Base-by-base conservation (phyloP, 495 filamentous ascomycete genomes). In the Penicillium subrubescens region DNA sequence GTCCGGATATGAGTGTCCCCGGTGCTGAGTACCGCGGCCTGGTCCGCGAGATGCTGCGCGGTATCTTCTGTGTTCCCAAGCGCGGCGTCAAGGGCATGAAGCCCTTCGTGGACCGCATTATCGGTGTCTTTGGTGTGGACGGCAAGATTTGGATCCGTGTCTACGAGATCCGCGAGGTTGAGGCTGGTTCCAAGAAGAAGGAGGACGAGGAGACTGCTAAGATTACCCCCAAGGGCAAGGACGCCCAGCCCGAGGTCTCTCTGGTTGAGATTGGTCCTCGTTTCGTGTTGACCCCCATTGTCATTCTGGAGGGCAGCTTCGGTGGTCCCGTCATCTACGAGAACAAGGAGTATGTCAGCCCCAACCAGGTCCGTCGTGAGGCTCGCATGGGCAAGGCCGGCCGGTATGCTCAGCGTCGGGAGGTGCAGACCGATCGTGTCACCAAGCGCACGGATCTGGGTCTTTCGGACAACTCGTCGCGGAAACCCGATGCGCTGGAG, bases 281-380 rank as follows among this genome's bases (percentile, higher is more conserved):
- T 54, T 97, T 98, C 71, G 94, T 98, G 23, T 80, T 98, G 56
- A 97, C 94, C 52, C 95, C 96, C 2, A 98, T 98, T 63, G 87
- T 98, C 51, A 97, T 99, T 66, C 86, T 97, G 59, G 95, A 99
- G 76, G 92, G 90, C 33, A 92, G 90, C 64, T 99, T 99, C 68
- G 95, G 95, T 57, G 95, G 95, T 0, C 96, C 96, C 2, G 91
- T 98, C 60, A 94, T 99, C 66, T 98, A 97, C 80, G 93, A 98
- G 85, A 99, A 99, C 77, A 96, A 95, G 84, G 92, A 97, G 71
- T 99, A 97, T 71, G 92, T 99, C 58, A 93, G 89, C 68, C 96
- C 95, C 34, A 99, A 99, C 82, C 93, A 97, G 77, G 87, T 99
- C 64, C 85, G 95, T 60, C 79, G 90, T 23, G 95, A 97, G 58